A percentile compares a stretch with the other conserved stretches of the same genome.
Conservation (phyloP, 495 filamentous ascomycete genomes). For the Sordaria brevicollis region DNA sequence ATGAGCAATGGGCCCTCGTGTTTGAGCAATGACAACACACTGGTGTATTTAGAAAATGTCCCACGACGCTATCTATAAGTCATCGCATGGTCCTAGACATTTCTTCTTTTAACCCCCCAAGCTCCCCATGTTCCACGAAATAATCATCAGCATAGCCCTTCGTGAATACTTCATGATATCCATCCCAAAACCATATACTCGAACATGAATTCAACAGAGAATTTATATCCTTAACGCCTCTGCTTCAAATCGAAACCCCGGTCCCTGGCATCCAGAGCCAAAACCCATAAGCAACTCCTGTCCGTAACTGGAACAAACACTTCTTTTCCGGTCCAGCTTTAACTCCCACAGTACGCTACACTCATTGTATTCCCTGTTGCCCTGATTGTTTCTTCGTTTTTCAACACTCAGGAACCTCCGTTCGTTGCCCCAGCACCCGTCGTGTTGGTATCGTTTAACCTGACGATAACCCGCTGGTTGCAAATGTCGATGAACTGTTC, state of each 20-base stretch:
- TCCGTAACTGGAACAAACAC: neutral
- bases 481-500: constrained; percentile 53
- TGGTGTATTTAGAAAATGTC: neutral
- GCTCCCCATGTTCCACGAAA: neutral
- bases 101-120: neutral
- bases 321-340: neutral
- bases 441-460: constrained; percentile 20
- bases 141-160: neutral
- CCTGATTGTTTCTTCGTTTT: neutral
- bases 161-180: neutral
- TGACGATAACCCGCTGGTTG: constrained; percentile 47
- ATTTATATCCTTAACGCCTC: neutral
- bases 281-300: neutral
- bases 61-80: neutral
- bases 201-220: neutral
- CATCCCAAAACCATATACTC: neutral
- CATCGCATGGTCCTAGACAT: neutral
- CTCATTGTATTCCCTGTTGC: neutral
- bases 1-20: neutral
- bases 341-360: neutral
- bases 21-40: neutral
- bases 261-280: neutral
- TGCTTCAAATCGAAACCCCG: neutral
- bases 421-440: constrained; percentile 8
- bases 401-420: neutral